Evolutionary conservation across 2,329 filamentous ascomycete genomes (phyloP).

Genomic region (Orbilia ellipsospora): DNA sequence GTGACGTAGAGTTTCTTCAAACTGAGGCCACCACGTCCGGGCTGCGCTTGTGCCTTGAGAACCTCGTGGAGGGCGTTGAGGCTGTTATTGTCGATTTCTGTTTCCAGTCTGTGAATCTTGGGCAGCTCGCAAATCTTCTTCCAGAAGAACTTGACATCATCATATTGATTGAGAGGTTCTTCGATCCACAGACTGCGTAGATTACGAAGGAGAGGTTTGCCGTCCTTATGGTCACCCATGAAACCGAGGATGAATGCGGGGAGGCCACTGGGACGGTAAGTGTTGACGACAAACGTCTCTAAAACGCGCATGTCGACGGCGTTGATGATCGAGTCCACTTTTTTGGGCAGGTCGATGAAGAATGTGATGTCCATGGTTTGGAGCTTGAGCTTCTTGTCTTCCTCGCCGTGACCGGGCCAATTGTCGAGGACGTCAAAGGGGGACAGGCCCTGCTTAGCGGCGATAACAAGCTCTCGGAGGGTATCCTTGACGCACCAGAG

Average conservation of each 20-base stretch:
- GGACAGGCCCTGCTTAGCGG: constrained; percentile 48
- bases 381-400: constrained; percentile 51
- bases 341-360: constrained; percentile 53
- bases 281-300: constrained; percentile 46
- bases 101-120: constrained; percentile 39
- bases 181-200: constrained; percentile 51
- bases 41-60: constrained; percentile 23
- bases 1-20: constrained; percentile 48
- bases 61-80: constrained; percentile 37
- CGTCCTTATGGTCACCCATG: constrained; percentile 44
- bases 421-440: constrained; percentile 51
- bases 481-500: constrained; percentile 52
- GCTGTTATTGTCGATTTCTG: constrained; percentile 49
- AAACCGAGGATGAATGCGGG: constrained; percentile 51
- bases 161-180: constrained; percentile 44
- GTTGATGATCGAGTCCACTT: constrained; percentile 45
- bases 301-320: constrained; percentile 46
- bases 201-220: constrained; percentile 42
- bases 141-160: constrained; percentile 49
- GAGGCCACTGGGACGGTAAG: constrained; percentile 45
- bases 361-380: constrained; percentile 49
- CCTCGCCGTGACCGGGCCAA: constrained; percentile 37
- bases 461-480: constrained; percentile 46
- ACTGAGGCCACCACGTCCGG: constrained; percentile 13
- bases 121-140: constrained; percentile 40